Percentiles rank a stretch among this genome's conserved stretches.
Conservation (phyloP, 176 grass and related monocot genomes). For the Zea luxurians region DNA sequence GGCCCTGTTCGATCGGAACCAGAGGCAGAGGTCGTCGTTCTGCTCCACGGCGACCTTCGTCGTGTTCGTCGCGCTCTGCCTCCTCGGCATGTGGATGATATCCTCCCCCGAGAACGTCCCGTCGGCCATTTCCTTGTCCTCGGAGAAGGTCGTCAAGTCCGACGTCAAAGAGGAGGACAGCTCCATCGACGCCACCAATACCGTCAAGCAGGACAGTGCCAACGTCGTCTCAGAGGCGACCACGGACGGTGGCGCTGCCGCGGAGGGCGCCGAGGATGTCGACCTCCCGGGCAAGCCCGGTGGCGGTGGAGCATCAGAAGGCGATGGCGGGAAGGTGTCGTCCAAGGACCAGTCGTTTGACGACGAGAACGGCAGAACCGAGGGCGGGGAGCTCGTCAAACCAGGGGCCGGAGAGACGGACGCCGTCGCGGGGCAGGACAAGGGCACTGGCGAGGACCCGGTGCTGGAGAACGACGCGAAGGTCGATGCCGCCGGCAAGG, state of each 20-base stretch:
- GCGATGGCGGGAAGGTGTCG: conserved; percentile 27
- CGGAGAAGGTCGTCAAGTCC: conserved; percentile 20
- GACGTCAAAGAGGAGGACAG: conserved; percentile 55
- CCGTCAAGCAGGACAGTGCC: conserved; percentile 52
- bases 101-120: conserved; percentile 52
- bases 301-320: not conserved
- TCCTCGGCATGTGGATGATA: conserved; percentile 80
- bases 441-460: conserved; percentile 32
- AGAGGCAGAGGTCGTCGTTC: conserved; percentile 55
- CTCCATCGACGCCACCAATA: conserved; percentile 64
- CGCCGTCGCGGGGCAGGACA: conserved; percentile 35
- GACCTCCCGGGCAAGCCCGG: conserved; percentile 14
- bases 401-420: conserved; percentile 48
- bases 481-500: not conserved
- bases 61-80: conserved; percentile 67
- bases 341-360: conserved; percentile 55
- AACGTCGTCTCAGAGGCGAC: conserved; percentile 36
- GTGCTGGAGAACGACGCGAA: not conserved
- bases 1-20: conserved; percentile 77
- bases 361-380: conserved; percentile 72
- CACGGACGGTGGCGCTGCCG: not conserved
- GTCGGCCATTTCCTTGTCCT: conserved; percentile 30
- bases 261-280: not conserved
- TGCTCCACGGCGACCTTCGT: conserved; percentile 62
- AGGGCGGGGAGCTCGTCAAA: conserved; percentile 73